Evolutionary conservation across 2,329 filamentous ascomycete species (phyloP).

Genomic region (Colletotrichum somersetense): DNA sequence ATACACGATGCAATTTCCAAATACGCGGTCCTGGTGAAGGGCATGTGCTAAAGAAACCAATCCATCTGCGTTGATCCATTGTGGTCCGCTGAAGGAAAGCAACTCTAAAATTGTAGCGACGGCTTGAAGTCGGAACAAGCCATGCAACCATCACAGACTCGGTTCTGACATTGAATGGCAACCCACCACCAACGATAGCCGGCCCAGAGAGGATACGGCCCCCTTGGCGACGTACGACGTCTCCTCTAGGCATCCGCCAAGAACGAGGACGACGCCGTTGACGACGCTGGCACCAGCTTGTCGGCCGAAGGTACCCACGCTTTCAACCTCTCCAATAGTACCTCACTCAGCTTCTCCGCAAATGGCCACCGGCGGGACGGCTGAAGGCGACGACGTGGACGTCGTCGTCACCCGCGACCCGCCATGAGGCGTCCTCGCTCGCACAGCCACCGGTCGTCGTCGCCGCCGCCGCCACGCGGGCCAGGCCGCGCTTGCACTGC

Average conservation of each 20-base stretch:
- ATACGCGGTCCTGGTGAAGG: neutral
- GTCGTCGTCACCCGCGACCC: constrained; percentile 54
- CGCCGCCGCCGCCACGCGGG: constrained; percentile 46
- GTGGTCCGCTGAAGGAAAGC: neutral
- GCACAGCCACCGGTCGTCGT: constrained; percentile 45
- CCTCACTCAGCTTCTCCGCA: constrained; percentile 57
- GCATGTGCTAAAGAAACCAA: neutral
- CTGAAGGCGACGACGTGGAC: constrained; percentile 51
- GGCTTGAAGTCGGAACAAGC: neutral
- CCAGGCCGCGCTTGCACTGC: constrained; percentile 52
- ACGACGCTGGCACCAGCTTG: constrained; percentile 46
- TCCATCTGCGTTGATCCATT: neutral
- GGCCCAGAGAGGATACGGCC: constrained; percentile 52
- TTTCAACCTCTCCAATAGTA: constrained; percentile 57
- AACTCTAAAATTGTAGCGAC: neutral
- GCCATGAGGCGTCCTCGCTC: constrained; percentile 57
- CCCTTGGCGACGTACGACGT: constrained; percentile 50
- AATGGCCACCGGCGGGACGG: constrained; percentile 53
- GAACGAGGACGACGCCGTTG: constrained; percentile 17
- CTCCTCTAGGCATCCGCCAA: constrained; percentile 47
- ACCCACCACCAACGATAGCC: constrained; percentile 8
- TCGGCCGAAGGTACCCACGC: constrained; percentile 58
- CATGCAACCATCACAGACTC: neutral
- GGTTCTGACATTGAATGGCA: neutral
- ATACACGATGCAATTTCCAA: neutral